Base-by-base conservation (phyloP, 148 eudicot genomes). In the Diospyros kaki region DNA sequence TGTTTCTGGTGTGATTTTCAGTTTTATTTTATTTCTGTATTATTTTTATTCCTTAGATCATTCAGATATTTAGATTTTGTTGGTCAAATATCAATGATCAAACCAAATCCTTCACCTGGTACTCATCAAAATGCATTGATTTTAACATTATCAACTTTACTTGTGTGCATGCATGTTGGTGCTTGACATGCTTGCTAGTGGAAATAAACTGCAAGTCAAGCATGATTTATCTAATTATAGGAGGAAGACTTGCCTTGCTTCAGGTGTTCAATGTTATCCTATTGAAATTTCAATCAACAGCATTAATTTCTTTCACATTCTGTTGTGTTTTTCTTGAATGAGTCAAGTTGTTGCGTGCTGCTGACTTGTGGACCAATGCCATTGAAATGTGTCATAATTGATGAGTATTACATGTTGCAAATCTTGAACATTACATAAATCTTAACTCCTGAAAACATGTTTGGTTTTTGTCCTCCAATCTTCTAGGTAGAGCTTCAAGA, bases 401-500 rank as follows among this genome's bases (percentile, higher is more conserved):
- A 40, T 44, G 9, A 9, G 40, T 39, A 38, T 62, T 60, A n/a
- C 15, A 56, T 56, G 18, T 56, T 6, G 41, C 6, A 60, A 0
- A 50, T 9, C 18, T 18, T 9, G 8, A 0, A 50, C 50, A 5
- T 68, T 46, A 6, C 12, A 17, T 28, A 60, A 17, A 5, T 48
- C 45, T 17, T 6, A 12, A 69, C 44, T 53, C 72, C 60, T 69
- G 6, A 3, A 10, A 53, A 43, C 69, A 4, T n/a, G 65, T 41
- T 39, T 5, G 39, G 15, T 42, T 72, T 15, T 17, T 58, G 2
- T 2, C 54, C 69, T 73, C 54, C 17, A 53, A 3, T 59, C 76
- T 73, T 81, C 15, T 73, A 95, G 98, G 97, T 95, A 66, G 98
- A 95, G 83, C 94, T 95, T 41, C 83, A 95, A 63, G 97, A 90